These are phyloP conservation scores for Ogataea trehalophila DNA, from an alignment of 805 yeast species.

Conservation along the genomic window DNA sequence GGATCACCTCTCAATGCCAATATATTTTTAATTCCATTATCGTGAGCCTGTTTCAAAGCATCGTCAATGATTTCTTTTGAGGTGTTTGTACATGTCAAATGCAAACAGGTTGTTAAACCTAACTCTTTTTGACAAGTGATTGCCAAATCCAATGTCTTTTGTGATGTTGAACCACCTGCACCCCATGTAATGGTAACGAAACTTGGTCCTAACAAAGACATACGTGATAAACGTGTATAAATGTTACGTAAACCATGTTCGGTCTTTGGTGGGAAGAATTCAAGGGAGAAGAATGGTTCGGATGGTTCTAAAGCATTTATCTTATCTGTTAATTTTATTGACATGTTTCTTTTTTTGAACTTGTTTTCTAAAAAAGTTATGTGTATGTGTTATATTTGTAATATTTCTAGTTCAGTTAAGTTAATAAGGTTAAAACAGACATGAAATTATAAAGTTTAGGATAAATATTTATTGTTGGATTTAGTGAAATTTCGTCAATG, in stretches of 20 bases:
- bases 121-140: constrained; percentile 67
- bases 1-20: constrained; percentile 96
- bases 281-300: constrained; percentile 73
- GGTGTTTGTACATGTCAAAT: constrained; percentile 94
- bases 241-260: constrained; percentile 79
- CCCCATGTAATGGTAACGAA: constrained; percentile 98
- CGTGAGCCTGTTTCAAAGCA: constrained; percentile 68
- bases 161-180: constrained; percentile 93
- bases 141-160: constrained; percentile 81
- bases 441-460: too few species aligned
- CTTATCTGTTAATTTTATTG: constrained; percentile 44
- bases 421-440: too few species aligned
- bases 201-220: constrained; percentile 82
- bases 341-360: constrained; percentile 22
- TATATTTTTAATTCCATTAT: constrained; percentile 79
- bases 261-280: constrained; percentile 97
- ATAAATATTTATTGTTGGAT: too few species aligned
- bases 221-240: constrained; percentile 79
- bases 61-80: constrained; percentile 69
- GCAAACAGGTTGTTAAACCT: constrained; percentile 87
- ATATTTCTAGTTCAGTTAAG: too few species aligned
- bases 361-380: too few species aligned
- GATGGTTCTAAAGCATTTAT: constrained; percentile 39
- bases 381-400: too few species aligned
- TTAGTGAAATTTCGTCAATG: too few species aligned